Evolutionary conservation across 345 rosid genomes (phyloP).

Genomic region (Citrus maxima): DNA sequence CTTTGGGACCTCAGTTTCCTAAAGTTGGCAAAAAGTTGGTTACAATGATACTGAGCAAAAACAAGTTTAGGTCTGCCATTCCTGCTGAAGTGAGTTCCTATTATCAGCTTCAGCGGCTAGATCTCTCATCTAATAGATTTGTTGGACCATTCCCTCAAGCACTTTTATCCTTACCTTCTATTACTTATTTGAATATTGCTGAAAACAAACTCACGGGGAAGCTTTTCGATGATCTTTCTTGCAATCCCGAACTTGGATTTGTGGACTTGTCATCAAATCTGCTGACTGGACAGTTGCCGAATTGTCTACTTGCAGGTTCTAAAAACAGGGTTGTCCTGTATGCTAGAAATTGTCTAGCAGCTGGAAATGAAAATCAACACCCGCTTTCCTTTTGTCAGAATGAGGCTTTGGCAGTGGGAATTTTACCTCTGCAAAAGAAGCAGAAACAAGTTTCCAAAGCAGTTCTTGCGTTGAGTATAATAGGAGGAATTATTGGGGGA

Average conservation of each 20-base stretch:
- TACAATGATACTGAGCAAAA: constrained; percentile 66
- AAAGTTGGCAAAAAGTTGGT: constrained; percentile 65
- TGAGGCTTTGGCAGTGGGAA: constrained; percentile 91
- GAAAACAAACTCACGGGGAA: constrained; percentile 80
- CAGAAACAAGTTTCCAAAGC: constrained; percentile 29
- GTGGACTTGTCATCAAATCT: constrained; percentile 87
- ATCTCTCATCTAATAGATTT: constrained; percentile 72
- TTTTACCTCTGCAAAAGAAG: constrained; percentile 51
- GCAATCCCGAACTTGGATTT: constrained; percentile 48
- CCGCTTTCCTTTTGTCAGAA: constrained; percentile 68
- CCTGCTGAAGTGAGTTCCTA: constrained; percentile 52
- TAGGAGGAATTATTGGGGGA: constrained; percentile 61
- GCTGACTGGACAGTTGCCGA: constrained; percentile 71
- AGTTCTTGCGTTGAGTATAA: constrained; percentile 46
- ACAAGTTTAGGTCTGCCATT: constrained; percentile 78
- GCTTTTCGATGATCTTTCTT: constrained; percentile 72
- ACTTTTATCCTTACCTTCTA: constrained; percentile 63
- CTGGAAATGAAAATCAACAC: constrained; percentile 49
- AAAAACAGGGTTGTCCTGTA: constrained; percentile 44
- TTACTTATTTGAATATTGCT: constrained; percentile 60
- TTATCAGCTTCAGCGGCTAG: constrained; percentile 77
- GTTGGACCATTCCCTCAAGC: constrained; percentile 74
- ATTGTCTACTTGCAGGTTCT: constrained; percentile 48
- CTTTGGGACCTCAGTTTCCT: constrained; percentile 75
- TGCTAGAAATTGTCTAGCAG: constrained; percentile 63